Conservation (phyloP, 1,139 yeast genomes). For the Blastobotrys apis region DNA sequence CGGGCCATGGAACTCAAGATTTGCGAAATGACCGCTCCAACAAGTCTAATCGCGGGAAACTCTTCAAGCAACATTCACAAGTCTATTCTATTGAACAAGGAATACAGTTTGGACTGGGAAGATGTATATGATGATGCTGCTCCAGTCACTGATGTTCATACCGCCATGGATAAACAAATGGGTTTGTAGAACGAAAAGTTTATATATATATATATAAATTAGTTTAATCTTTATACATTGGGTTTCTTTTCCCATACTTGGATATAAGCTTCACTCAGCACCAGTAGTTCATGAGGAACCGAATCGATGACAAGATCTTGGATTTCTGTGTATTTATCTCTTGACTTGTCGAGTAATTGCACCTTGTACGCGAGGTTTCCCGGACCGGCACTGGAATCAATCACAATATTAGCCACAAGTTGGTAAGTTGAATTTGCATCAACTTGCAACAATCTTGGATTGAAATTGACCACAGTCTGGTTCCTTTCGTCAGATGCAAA, state of each 20-base stretch:
- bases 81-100: slow-evolving; percentile 76
- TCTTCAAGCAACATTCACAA: slow-evolving; percentile 48
- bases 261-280: slow-evolving; percentile 58
- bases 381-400: slow-evolving; percentile 33
- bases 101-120: slow-evolving; percentile 83
- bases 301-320: slow-evolving; percentile 47
- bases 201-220: slow-evolving; percentile 1
- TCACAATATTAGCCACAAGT: slow-evolving; percentile 50
- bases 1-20: slow-evolving; percentile 81
- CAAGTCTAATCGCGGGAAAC: slow-evolving; percentile 51
- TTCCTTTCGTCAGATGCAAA: slow-evolving; percentile 47
- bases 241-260: slow-evolving; percentile 56
- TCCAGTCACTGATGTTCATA: slow-evolving; percentile 44
- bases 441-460: slow-evolving; percentile 44
- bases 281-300: slow-evolving; percentile 55
- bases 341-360: slow-evolving; percentile 44
- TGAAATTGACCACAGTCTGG: slow-evolving; percentile 62
- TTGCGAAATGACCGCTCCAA: slow-evolving; percentile 78
- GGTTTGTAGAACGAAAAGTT: slow-evolving; percentile 41
- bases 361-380: slow-evolving; percentile 44
- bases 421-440: slow-evolving; percentile 40
- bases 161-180: slow-evolving; percentile 64
- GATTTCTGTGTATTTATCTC: slow-evolving; percentile 54
- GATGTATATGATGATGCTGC: slow-evolving; percentile 60
- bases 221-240: slow-evolving; percentile 2